Evolutionary conservation across 2,329 filamentous ascomycete genomes (phyloP).

Genomic region (Phoma herbarum): DNA sequence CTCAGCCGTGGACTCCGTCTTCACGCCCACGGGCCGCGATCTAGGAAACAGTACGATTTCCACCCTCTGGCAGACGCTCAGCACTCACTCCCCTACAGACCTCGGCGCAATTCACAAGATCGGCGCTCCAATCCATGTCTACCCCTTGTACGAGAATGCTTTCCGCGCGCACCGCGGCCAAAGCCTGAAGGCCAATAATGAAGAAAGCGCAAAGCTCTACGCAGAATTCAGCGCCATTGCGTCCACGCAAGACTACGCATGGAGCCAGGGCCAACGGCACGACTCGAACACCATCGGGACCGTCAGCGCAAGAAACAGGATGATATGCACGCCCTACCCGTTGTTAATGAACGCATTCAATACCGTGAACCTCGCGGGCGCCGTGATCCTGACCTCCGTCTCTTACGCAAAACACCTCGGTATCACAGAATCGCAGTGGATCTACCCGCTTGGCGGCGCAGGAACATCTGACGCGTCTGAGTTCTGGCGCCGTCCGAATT

Average conservation of each 20-base stretch:
- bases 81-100: slow-evolving; percentile 52
- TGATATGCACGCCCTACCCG: slow-evolving; percentile 75
- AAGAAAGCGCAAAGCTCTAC: slow-evolving; percentile 68
- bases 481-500: slow-evolving; percentile 72
- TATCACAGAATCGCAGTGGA: slow-evolving; percentile 65
- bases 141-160: slow-evolving; percentile 72
- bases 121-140: slow-evolving; percentile 71
- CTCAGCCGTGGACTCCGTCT: slow-evolving; percentile 58
- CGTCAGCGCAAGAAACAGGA: slow-evolving; percentile 66
- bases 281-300: slow-evolving; percentile 63
- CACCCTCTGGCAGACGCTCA: slow-evolving; percentile 24
- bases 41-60: slow-evolving; percentile 53
- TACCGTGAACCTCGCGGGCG: slow-evolving; percentile 70
- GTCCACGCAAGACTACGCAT: slow-evolving; percentile 62
- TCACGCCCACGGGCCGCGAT: slow-evolving; percentile 60
- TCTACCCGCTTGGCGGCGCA: slow-evolving; percentile 71
- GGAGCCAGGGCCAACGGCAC: slow-evolving; percentile 63
- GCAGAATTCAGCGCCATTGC: slow-evolving; percentile 68
- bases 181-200: slow-evolving; percentile 63
- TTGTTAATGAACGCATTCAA: slow-evolving; percentile 78
- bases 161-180: slow-evolving; percentile 67
- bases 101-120: slow-evolving; percentile 66
- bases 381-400: slow-evolving; percentile 67
- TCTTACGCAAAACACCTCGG: slow-evolving; percentile 64
- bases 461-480: slow-evolving; percentile 66